These are phyloP conservation scores for Prunus armeniaca DNA, from an alignment of 306 rosid species.

Conservation along the genomic window DNA sequence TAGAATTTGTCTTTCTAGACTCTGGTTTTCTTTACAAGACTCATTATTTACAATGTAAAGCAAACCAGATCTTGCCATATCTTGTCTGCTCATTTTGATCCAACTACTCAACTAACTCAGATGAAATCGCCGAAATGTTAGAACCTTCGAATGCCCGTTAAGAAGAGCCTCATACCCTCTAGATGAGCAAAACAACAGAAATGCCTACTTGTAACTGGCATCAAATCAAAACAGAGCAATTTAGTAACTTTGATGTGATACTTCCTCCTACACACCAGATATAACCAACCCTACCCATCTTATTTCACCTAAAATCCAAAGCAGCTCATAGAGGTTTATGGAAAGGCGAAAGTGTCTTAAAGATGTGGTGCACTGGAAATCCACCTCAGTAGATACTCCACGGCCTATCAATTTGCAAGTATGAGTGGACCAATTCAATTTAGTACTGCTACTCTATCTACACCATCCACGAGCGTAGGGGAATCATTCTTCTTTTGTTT, in stretches of 20 bases:
- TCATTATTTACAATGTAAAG: not conserved
- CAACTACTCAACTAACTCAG: not conserved
- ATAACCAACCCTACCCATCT: slow-evolving; percentile 1
- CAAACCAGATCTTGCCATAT: not conserved
- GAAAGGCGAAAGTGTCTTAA: not conserved
- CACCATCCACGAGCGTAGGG: slow-evolving; percentile 2
- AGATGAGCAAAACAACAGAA: not conserved
- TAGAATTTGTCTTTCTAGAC: not conserved
- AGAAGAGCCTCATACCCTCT: not conserved
- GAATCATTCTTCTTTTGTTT: not conserved
- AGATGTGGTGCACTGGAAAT: slow-evolving; percentile 18
- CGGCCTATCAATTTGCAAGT: slow-evolving; percentile 33
- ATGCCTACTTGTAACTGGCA: not conserved
- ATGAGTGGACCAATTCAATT: slow-evolving; percentile 14
- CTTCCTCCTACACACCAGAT: not conserved
- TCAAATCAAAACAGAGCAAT: slow-evolving; percentile 3
- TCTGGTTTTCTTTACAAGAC: not conserved
- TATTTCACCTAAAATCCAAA: not conserved
- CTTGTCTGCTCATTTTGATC: not conserved
- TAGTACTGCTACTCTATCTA: slow-evolving; percentile 10
- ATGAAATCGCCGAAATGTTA: not conserved
- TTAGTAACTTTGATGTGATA: slow-evolving; percentile 1
- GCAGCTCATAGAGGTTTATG: not conserved
- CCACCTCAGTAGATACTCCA: slow-evolving; percentile 24
- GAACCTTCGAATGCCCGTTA: not conserved